Base-by-base conservation (phyloP, 306 rosid genomes). In the Psophocarpus tetragonolobus region DNA sequence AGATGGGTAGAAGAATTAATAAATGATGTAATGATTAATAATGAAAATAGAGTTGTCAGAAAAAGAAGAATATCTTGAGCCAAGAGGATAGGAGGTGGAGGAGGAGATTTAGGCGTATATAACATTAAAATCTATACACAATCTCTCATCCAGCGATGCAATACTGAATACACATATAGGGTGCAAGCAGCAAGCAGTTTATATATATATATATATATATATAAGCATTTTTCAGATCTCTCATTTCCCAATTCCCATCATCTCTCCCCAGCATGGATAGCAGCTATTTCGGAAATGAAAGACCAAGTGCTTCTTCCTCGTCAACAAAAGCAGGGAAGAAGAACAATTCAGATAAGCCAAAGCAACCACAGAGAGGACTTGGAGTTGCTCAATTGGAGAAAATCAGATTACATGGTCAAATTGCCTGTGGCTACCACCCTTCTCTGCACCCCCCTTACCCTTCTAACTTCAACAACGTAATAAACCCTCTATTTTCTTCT, bases 321-420 rank as follows among this genome's bases (percentile, higher is more conserved):
- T 51, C 93, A 62, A 88, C 92, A 70, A 95, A 90, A 85, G 87
- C 92, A 41, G 83, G 87, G 90, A 95, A 89, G 79, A 81, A 72
- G 64, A 88, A 78, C 78, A 73, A 92, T 6, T n/a, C 68, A 10
- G 92, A 89, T 4, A 94, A 92, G 76, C 92, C 98, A 18, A 95
- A 91, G 68, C 98, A 92, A 77, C 98, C 98, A 8, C 98, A 95
- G 77, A 91, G 98, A 88, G 98, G 98, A 15, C 93, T 95, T 60
- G 98, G 98, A 2, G 97, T 95, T 71, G 98, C 98, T 85, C 98
- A 95, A 50, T 85, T 95, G 42, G 98, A 95, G 88, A 95, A 95
- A 88, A 92, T 95, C 88, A 95, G 98, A 88, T 87, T 95, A 79
- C 97, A 92, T 73, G 89, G 87, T 41, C 93, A 91, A 85, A 76